Base-by-base conservation (phyloP, 306 rosid species). In the Lathyrus oleraceus region DNA sequence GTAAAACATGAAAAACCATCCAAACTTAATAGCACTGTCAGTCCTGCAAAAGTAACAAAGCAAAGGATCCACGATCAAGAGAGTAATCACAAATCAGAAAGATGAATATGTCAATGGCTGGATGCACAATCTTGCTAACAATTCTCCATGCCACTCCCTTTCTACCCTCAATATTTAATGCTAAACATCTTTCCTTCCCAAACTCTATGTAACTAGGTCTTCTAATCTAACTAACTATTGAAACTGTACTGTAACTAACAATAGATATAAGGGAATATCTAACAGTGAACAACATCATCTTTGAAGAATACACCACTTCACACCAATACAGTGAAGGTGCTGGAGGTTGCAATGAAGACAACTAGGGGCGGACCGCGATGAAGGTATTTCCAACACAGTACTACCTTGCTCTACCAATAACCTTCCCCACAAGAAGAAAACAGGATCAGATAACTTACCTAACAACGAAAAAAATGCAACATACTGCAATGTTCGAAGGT, bases 1-100 rank as follows among this genome's bases (percentile, higher is more conserved):
- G 87, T 94, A 94, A 73, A 91, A 87, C 84, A 94, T 0, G 85
- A 94, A 91, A 85, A 88, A 94, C 92, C 96, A 87, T 72, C 92
- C 92, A 65, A 67, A 94, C 54, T 82, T 91, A 65, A 94, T 35
- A 65, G 97, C 92, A 76, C 96, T 89, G 6, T 94, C 95, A 19
- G 75, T 81, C 91, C 99, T 94, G 96, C 81, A 83, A 79, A 43
- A 81, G 28, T 43, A 64, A 59, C 32, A 81, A 43, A 4, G 19
- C 63, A 53, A 62, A 32, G 28, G 30, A 75, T 70, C 65, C 49
- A 60, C 60, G 12, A 67, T 76, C 61, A 66, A 61, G 64, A 67
- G 42, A 48, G 19, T 17, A 44, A 49, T 32, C 48, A 30, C n/a
- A 69, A 52, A 57, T 57, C 61, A 74, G 75, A 63, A 54, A 57